Evolutionary conservation across 2,329 filamentous ascomycete genomes (phyloP).

Genomic region (Cladosporium sphaerospermum): DNA sequence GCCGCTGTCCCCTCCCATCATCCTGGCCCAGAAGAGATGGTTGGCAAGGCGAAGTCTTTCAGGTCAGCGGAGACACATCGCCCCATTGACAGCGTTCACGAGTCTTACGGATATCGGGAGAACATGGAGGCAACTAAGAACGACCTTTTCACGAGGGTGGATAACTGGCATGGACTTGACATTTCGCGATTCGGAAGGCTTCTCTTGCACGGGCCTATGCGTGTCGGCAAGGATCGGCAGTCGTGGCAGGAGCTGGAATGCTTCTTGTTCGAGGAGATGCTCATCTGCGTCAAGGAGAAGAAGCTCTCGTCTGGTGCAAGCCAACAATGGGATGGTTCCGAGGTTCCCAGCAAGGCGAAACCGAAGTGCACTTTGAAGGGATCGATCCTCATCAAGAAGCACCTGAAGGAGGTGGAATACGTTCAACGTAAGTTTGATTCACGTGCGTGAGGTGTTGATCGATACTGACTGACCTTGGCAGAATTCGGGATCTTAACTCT

Average conservation of each 20-base stretch:
- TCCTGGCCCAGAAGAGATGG: neutral
- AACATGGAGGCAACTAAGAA: conserved; percentile 80
- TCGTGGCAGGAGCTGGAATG: conserved; percentile 98
- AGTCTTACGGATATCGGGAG: conserved; percentile 50
- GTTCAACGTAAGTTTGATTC: conserved; percentile 36
- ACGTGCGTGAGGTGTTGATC: neutral
- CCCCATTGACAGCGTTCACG: conserved; percentile 49
- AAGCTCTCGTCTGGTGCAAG: conserved; percentile 50
- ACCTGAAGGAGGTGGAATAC: conserved; percentile 81
- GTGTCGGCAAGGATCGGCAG: conserved; percentile 90
- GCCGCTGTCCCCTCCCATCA: conserved; percentile 34
- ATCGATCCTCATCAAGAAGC: conserved; percentile 96
- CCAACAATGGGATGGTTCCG: conserved; percentile 54
- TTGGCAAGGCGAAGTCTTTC: conserved; percentile 1
- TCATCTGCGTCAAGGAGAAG: conserved; percentile 99
- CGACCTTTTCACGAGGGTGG: conserved; percentile 76
- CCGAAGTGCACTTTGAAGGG: conserved; percentile 84
- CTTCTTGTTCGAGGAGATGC: conserved; percentile 96
- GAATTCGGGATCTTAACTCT: conserved; percentile 84
- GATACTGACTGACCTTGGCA: conserved; percentile 26
- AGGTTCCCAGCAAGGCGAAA: conserved; percentile 45
- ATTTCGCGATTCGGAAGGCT: conserved; percentile 90
- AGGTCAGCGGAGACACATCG: conserved; percentile 35
- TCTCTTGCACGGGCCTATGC: conserved; percentile 78
- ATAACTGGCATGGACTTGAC: conserved; percentile 97